Conservation (phyloP, 2,329 filamentous ascomycete species). For the Nothophaeocryptopus gaeumannii region DNA sequence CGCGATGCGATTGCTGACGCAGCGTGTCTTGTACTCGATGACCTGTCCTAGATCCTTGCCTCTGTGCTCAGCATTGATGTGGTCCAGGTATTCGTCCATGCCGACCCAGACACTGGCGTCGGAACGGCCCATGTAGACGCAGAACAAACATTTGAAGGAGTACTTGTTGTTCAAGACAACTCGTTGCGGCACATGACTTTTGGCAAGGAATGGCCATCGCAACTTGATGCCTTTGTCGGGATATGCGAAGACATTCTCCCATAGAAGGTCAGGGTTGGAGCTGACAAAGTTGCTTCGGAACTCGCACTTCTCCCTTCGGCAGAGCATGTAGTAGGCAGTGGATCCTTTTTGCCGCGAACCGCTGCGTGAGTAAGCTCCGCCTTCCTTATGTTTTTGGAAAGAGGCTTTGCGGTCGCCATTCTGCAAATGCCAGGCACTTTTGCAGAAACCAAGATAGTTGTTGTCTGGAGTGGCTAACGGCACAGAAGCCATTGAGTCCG, state of each 20-base stretch:
- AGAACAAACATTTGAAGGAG: conserved; percentile 47
- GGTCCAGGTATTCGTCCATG: conserved; percentile 42
- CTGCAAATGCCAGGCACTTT: conserved; percentile 42
- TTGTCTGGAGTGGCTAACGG: conserved; percentile 29
- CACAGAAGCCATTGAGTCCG: conserved; percentile 6
- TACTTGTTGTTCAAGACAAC: conserved; percentile 27
- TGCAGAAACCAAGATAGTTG: conserved; percentile 43
- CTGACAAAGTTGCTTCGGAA: conserved; percentile 43
- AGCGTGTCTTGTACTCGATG: conserved; percentile 39
- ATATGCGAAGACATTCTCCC: conserved; percentile 20
- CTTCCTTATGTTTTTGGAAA: conserved; percentile 29
- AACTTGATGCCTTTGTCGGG: conserved; percentile 39
- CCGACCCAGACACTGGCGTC: conserved; percentile 20
- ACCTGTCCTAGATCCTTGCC: conserved; percentile 31
- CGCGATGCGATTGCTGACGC: conserved; percentile 41
- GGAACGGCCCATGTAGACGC: conserved; percentile 36
- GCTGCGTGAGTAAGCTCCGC: conserved; percentile 6
- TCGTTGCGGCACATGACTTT: conserved; percentile 42
- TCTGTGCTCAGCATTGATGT: conserved; percentile 39
- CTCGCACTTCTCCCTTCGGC: conserved; percentile 42
- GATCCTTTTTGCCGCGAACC: neutral
- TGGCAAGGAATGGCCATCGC: conserved; percentile 49
- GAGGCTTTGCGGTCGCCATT: conserved; percentile 32
- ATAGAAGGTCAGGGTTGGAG: conserved; percentile 24
- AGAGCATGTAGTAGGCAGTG: conserved; percentile 34